Evolutionary conservation across 2,329 filamentous ascomycete species (phyloP), one percentile per base, ranked within the genome.

Genomic region (Xylaria multiplex): DNA sequence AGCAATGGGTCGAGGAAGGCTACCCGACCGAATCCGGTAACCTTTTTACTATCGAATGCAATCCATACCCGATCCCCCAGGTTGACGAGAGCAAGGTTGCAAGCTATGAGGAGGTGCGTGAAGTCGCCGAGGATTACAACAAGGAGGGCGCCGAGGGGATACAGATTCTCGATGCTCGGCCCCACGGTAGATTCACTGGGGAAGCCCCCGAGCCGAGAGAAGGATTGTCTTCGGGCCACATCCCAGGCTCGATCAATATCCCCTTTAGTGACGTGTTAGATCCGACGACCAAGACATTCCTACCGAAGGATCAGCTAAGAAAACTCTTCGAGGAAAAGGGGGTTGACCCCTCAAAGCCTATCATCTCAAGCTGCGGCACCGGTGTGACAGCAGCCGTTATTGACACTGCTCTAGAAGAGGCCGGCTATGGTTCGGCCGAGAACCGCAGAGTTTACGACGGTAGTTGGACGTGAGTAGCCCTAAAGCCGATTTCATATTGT

Each of bases 351-450:
- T 83, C 84, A 32, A 93, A 90, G 77, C 91, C 94, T 3, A 92
- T 97, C 71, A 91, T 98, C 73, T 91, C 89, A 56, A 95, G 88
- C 74, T 99, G 96, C 74, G 96, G 96, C 13, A 97, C 94, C 6
- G 96, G 96, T 40, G 95, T 99, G 58, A 98, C 94, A 11, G 96
- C 96, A 7, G 93, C 92, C 19, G 88, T 97, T 49, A 88, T 99
- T 48, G 96, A 99, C 76, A 91, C 93, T 43, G 96, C 93, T 1
- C 81, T 99, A 60, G 88, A 88, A 35, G 89, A 93, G 78, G 93
- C 94, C 24, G 90, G 89, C 1, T 94, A 89, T 75, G 92, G 91
- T 1, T 82, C 87, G 3, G 80, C 86, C 0, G 85, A 89, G 67
- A 86, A 87, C 61, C 87, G 92, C 71, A 90, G 86, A 76, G 84